Conservation (phyloP, 768 basidiomycete species). For the Russula ochroleuca region DNA sequence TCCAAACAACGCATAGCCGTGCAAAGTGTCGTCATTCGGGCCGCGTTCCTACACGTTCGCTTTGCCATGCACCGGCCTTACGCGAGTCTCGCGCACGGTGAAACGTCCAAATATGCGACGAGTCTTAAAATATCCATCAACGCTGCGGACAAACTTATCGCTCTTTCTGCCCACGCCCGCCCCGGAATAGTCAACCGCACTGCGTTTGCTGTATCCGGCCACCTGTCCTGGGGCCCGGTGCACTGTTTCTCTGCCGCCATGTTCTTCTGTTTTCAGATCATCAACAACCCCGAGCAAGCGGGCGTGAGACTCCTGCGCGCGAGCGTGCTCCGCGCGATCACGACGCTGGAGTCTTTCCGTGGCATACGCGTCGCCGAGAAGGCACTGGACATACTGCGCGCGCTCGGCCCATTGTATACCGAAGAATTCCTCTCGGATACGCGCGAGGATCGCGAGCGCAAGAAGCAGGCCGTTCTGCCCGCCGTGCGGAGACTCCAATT, state of each 20-base stretch:
- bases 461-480: slow-evolving; percentile 50
- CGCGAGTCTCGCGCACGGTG: slow-evolving; percentile 40
- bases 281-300: slow-evolving; percentile 69
- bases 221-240: slow-evolving; percentile 74
- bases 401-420: slow-evolving; percentile 60
- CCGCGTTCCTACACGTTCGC: slow-evolving; percentile 69
- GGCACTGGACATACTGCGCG: slow-evolving; percentile 56
- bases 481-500: slow-evolving; percentile 67
- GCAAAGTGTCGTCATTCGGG: slow-evolving; percentile 69
- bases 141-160: slow-evolving; percentile 41
- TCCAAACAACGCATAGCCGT: slow-evolving; percentile 58
- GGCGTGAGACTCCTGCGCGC: slow-evolving; percentile 64
- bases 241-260: slow-evolving; percentile 76
- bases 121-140: slow-evolving; percentile 62
- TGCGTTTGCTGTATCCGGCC: slow-evolving; percentile 64
- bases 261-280: slow-evolving; percentile 80
- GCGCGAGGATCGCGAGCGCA: slow-evolving; percentile 46
- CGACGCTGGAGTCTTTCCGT: slow-evolving; percentile 54
- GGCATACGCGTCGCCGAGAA: slow-evolving; percentile 62
- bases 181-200: slow-evolving; percentile 65
- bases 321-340: slow-evolving; percentile 62
- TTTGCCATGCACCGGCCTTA: slow-evolving; percentile 75
- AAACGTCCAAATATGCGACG: slow-evolving; percentile 2
- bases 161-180: slow-evolving; percentile 60
- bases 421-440: slow-evolving; percentile 49